Percentiles rank a stretch among this genome's conserved stretches.
These are phyloP conservation scores for Pyrenophora tritici-repentis DNA, from an alignment of 2,329 filamentous ascomycete genomes.

Conservation along the genomic window DNA sequence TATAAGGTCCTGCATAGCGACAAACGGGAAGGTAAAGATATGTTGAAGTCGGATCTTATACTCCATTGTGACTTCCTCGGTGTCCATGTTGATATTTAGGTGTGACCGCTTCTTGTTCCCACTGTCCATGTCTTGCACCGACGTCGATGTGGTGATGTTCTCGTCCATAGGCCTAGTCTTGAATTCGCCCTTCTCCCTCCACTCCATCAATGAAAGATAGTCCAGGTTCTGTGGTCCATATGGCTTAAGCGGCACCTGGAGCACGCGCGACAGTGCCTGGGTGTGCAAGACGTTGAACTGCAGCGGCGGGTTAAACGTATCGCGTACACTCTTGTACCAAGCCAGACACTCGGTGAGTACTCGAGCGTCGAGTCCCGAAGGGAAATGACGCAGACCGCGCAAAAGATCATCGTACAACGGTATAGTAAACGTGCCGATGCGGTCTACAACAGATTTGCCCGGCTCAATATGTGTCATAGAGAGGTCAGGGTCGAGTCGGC, in stretches of 20 bases:
- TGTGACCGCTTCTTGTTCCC: neutral
- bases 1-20: conserved; percentile 20
- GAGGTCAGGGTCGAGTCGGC: conserved; percentile 18
- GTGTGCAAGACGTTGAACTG: conserved; percentile 35
- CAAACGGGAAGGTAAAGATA: conserved; percentile 28
- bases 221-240: conserved; percentile 29
- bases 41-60: conserved; percentile 20
- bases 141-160: neutral
- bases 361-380: conserved; percentile 27
- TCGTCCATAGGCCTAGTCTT: neutral
- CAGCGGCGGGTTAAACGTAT: conserved; percentile 27
- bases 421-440: conserved; percentile 6
- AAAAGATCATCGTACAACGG: conserved; percentile 32
- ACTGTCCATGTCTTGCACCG: neutral
- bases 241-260: conserved; percentile 17
- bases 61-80: conserved; percentile 9
- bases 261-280: conserved; percentile 27
- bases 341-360: conserved; percentile 25
- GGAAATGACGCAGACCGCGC: conserved; percentile 22
- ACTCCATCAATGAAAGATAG: conserved; percentile 22
- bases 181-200: conserved; percentile 21
- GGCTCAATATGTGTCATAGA: conserved; percentile 17
- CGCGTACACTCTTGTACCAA: conserved; percentile 24
- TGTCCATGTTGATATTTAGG: conserved; percentile 13
- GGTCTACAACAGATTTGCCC: conserved; percentile 7